Percentiles rank a stretch among this genome's conserved stretches.
Conservation (phyloP, 805 yeast species). For the Limtongia smithiae region DNA sequence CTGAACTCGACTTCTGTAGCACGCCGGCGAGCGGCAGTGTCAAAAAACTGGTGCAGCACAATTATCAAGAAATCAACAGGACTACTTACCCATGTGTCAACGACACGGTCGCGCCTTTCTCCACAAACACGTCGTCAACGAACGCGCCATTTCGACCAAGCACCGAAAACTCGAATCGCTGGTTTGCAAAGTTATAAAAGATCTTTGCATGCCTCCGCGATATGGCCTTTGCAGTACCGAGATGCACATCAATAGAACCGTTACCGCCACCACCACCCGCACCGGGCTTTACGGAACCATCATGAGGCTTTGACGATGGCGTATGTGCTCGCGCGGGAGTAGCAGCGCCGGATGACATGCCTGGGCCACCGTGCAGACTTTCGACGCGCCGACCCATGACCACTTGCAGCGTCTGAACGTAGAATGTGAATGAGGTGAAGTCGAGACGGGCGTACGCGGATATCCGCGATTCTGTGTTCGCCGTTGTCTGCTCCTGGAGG, state of each 20-base stretch:
- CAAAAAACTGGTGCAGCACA: too few species aligned
- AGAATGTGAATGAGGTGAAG: slow-evolving; percentile 88
- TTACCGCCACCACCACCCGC: slow-evolving; percentile 33
- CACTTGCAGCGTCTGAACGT: slow-evolving; percentile 93
- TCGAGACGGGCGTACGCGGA: slow-evolving; percentile 58
- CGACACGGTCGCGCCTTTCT: slow-evolving; percentile 87
- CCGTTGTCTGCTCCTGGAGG: neutral
- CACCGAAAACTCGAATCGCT: slow-evolving; percentile 85
- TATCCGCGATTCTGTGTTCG: slow-evolving; percentile 34
- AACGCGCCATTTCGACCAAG: slow-evolving; percentile 96
- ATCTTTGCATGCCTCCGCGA: slow-evolving; percentile 93
- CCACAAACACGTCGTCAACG: slow-evolving; percentile 86
- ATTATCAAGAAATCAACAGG: too few species aligned
- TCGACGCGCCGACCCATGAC: slow-evolving; percentile 86
- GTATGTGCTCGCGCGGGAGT: slow-evolving; percentile 16
- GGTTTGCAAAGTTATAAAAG: slow-evolving; percentile 94
- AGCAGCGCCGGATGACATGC: neutral
- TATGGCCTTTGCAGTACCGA: slow-evolving; percentile 88
- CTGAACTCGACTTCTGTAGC: slow-evolving; percentile 54
- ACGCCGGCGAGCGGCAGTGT: neutral
- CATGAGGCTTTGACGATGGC: neutral
- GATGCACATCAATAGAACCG: slow-evolving; percentile 77
- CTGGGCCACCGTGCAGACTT: slow-evolving; percentile 42
- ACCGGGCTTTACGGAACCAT: slow-evolving; percentile 30
- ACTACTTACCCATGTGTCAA: slow-evolving; percentile 55